These are phyloP conservation scores for Mediolabrus comicus DNA, from an alignment of 108 stramenopile genomes.

Conservation along the genomic window DNA sequence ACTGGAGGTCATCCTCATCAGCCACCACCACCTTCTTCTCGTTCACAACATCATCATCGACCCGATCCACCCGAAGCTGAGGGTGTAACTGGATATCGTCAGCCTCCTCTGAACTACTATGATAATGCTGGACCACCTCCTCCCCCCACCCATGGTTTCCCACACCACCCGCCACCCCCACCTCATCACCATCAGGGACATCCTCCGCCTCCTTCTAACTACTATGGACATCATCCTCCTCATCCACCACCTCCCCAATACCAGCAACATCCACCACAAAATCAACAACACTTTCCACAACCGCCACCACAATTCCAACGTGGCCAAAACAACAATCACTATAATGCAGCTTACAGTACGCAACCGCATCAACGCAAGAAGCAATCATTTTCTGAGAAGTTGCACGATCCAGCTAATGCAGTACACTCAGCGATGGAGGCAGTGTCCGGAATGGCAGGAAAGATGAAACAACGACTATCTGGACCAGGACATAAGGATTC, in stretches of 20 bases:
- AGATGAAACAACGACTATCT: not conserved
- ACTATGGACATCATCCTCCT: slow-evolving; percentile 4
- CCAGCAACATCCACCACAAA: slow-evolving; percentile 18
- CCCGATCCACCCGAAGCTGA: slow-evolving; percentile 43
- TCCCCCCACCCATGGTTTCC: not conserved
- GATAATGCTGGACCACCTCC: slow-evolving; percentile 9
- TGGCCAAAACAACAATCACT: not conserved
- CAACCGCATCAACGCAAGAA: slow-evolving; percentile 3
- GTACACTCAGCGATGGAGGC: not conserved
- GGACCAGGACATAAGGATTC: slow-evolving; percentile 10
- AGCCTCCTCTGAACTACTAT: slow-evolving; percentile 40
- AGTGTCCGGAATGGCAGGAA: not conserved
- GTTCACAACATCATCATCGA: slow-evolving; percentile 7
- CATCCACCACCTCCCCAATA: not conserved
- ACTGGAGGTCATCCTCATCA: not conserved
- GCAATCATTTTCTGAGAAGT: slow-evolving; percentile 6
- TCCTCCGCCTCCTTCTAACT: slow-evolving; percentile 7
- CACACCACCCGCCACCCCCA: not conserved
- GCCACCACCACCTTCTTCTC: not conserved
- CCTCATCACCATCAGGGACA: not conserved
- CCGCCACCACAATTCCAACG: not conserved
- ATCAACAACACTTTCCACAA: slow-evolving; percentile 16
- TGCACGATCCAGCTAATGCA: not conserved
- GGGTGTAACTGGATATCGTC: slow-evolving; percentile 45
- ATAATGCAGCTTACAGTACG: not conserved